phyloP scores from a whole-genome alignment of 1,139 yeast species.

The Geotrichum australiense region DNA sequence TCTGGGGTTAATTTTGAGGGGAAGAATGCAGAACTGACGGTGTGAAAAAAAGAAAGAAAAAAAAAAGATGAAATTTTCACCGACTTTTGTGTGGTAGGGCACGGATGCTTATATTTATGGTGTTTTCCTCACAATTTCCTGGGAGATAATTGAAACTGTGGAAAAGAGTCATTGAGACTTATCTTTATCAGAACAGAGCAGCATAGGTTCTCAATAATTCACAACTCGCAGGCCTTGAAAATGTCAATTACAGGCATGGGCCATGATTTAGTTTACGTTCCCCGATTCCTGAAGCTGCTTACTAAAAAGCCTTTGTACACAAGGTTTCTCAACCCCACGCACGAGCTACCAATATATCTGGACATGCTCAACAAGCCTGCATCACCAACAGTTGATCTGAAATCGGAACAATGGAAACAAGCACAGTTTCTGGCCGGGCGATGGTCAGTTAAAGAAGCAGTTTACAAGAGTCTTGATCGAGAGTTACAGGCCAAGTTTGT shows the following conservation, averaged over 20 bases:
- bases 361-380: neutral
- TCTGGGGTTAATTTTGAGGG: no score
- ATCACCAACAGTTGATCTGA: neutral
- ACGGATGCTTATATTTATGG: no score
- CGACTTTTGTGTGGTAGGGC: no score
- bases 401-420: neutral
- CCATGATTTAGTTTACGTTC: conserved; percentile 49
- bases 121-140: no score
- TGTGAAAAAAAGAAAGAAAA: no score
- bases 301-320: conserved; percentile 39
- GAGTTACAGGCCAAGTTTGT: conserved; percentile 45
- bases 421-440: conserved; percentile 46
- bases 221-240: neutral
- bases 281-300: conserved; percentile 45
- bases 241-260: conserved; percentile 46
- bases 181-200: no score
- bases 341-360: conserved; percentile 48
- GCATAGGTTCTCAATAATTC: no score
- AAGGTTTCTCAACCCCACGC: conserved; percentile 45
- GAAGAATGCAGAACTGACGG: no score
- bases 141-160: no score
- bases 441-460: conserved; percentile 76
- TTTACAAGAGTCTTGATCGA: conserved; percentile 52
- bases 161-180: no score
- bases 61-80: no score